Base-by-base conservation (phyloP, 257 asterid genomes). In the Capsicum pubescens region DNA sequence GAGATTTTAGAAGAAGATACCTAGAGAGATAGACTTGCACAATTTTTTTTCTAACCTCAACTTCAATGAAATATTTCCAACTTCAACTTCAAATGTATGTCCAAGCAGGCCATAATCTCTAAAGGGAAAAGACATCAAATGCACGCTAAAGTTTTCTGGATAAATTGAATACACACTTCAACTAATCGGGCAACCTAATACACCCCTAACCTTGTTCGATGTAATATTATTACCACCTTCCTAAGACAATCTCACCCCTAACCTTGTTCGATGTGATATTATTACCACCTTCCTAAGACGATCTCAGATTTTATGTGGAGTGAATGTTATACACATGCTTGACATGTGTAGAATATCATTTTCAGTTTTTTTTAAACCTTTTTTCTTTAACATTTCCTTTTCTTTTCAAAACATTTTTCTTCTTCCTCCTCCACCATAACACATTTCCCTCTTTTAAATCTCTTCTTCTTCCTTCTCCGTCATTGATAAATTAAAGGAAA, bases 191-290 rank as follows among this genome's bases (percentile, higher is more conserved):
- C 15, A 42, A 64, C 44, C 71, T 32, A 26, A 64, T 64, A 64
- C 46, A 64, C 46, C 46, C 71, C 71, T 64, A 26, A 64, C 71
- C 71, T 64, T 64, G 71, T 64, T 32, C 46, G 8, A 64, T 64
- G 46, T 2, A 44, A 64, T 64, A 12, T 64, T 26, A 64, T 26
- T 32, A 12, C 17, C 71, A 64, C 46, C 71, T 39, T 64, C 71
- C 44, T 64, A 12, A 64, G 44, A 12, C 69, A 64, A 64, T 64
- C 71, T 32, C 32, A 64, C 71, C 46, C 71, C 71, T 64, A 26
- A 64, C 71, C 71, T 64, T 64, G 71, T 64, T 32, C 46, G 8
- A 64, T 64, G 46, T 2, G 71, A 64, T 64, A 12, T 64, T 12
- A 64, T 26, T 32, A 32, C 17, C 71, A 64, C 46, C 71, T 39